phyloP scores from a whole-genome alignment of 2,329 filamentous ascomycete species.

The Trichoderma sp. region DNA sequence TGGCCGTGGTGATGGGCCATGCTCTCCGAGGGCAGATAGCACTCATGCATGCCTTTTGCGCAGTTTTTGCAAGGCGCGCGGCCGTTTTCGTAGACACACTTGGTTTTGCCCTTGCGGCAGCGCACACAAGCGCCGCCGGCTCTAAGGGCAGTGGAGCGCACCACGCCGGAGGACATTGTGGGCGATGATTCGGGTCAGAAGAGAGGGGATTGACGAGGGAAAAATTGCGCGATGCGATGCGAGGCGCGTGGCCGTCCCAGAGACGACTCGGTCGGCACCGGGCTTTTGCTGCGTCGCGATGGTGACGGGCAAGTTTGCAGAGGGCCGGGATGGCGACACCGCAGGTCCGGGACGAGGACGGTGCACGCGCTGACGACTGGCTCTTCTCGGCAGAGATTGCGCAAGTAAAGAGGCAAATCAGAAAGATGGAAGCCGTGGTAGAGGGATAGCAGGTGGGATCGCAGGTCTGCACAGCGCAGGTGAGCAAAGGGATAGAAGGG shows the following conservation, averaged over 20 bases:
- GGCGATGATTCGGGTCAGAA: background rate
- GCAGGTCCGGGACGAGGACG: constrained; percentile 19
- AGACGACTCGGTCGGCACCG: background rate
- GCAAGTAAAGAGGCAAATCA: background rate
- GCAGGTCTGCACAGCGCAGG: background rate
- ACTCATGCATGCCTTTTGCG: constrained; percentile 62
- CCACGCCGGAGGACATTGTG: constrained; percentile 47
- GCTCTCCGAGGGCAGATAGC: constrained; percentile 59
- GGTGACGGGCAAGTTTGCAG: background rate
- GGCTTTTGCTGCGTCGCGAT: background rate
- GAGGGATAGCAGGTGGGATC: background rate
- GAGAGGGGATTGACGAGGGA: background rate
- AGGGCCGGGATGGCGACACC: constrained; percentile 23
- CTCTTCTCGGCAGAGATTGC: background rate
- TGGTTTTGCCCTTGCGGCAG: constrained; percentile 63
- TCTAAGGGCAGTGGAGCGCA: constrained; percentile 58
- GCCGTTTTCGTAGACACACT: constrained; percentile 62
- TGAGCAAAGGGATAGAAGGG: background rate
- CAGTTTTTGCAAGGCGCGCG: constrained; percentile 63
- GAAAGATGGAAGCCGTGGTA: background rate
- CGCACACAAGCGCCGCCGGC: constrained; percentile 61
- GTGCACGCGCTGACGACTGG: constrained; percentile 17
- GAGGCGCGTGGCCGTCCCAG: constrained; percentile 1
- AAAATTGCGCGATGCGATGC: background rate
- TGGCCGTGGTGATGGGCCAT: constrained; percentile 59